phyloP scores from a whole-genome alignment of 1,139 yeast genomes.

The Komagataea norvegica region DNA sequence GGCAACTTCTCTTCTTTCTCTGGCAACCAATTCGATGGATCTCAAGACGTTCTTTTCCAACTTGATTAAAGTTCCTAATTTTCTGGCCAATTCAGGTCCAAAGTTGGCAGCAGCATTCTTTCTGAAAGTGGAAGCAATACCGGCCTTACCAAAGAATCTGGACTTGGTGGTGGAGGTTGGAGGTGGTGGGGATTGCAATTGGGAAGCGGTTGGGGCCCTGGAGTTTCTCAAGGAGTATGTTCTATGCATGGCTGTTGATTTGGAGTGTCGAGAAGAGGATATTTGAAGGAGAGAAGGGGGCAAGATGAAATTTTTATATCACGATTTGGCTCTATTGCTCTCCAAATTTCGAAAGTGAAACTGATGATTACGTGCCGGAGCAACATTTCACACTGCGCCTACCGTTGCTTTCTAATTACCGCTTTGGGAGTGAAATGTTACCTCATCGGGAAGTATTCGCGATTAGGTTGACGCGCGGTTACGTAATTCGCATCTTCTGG shows the following conservation, averaged over 20 bases:
- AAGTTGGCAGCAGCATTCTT: conserved; percentile 67
- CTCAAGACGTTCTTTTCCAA: conserved; percentile 80
- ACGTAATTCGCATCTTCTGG: no score
- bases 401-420: no score
- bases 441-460: no score
- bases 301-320: no score
- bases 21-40: conserved; percentile 71
- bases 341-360: no score
- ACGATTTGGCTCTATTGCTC: no score
- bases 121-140: conserved; percentile 62
- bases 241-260: conserved; percentile 52
- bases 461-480: no score
- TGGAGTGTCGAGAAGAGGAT: neutral
- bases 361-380: no score
- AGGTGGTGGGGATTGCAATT: conserved; percentile 75
- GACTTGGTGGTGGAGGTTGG: conserved; percentile 69
- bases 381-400: no score
- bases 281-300: neutral
- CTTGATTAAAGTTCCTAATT: conserved; percentile 71
- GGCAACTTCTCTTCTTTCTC: conserved; percentile 79
- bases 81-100: conserved; percentile 77
- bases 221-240: conserved; percentile 74
- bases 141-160: conserved; percentile 69
- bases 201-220: conserved; percentile 81
- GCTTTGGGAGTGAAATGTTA: no score